Percentiles rank a stretch among this genome's conserved stretches.
Conservation (phyloP, 345 rosid genomes). For the Moricandia moricandioides region DNA sequence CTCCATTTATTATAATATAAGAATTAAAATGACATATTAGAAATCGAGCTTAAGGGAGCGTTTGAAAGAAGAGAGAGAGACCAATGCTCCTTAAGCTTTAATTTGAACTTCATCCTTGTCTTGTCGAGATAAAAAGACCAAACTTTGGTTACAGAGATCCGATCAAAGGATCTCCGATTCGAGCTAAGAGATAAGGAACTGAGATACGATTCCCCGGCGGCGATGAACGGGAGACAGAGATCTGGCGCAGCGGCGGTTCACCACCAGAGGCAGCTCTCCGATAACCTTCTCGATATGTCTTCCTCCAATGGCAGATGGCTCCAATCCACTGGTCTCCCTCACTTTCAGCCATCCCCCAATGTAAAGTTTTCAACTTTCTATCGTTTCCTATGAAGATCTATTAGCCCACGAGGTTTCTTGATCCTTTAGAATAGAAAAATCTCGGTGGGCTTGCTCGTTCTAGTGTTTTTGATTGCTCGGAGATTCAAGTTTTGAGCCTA, state of each 20-base stretch:
- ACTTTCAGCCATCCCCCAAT: constrained; percentile 55
- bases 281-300: constrained; percentile 64
- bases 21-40: constrained; percentile 13
- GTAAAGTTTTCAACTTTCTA: constrained; percentile 15
- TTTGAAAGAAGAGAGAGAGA: constrained; percentile 13
- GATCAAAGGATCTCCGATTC: constrained; percentile 33
- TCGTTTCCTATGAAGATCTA: constrained; percentile 3
- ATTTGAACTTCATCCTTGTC: constrained; percentile 31
- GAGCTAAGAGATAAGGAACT: constrained; percentile 14
- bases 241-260: constrained; percentile 72
- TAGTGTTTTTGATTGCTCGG: neutral
- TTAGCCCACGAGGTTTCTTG: neutral
- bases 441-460: neutral
- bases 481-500: neutral
- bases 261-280: constrained; percentile 84
- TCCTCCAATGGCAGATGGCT: constrained; percentile 84
- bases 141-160: constrained; percentile 29
- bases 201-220: neutral
- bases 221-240: constrained; percentile 81
- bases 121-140: neutral
- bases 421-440: neutral
- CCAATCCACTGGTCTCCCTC: constrained; percentile 90
- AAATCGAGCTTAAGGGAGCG: constrained; percentile 34
- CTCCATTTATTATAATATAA: neutral
- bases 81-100: constrained; percentile 32